Evolutionary conservation across 169 alveolate genomes (phyloP), one percentile per base, ranked within the genome.

Genomic region (Plasmodium gaboni): DNA sequence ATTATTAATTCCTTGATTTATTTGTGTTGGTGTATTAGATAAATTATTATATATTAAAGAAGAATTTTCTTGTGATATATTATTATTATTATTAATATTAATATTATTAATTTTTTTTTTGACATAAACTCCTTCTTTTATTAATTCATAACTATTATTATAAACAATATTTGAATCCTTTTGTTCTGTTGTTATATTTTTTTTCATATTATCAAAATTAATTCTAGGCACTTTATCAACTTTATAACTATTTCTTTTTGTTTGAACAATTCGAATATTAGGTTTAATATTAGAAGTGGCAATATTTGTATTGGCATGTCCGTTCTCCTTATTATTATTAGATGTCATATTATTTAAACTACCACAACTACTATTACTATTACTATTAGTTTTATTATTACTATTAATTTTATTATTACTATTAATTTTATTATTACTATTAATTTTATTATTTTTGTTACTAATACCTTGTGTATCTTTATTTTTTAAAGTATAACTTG

Each of bases 181-280:
- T 19, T 53, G 28, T 24, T 19, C n/a, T 1, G 42, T 13, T 5
- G 13, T 72, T 17, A 53, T 32, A 17, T 60, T 26, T 22, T 24
- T 48, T 15, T 59, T 73, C 26, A 4, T 57, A 51, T 59, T 38
- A 12, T 73, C 73, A 10, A 38, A 32, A 10, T 26, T 26, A 17
- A 73, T n/a, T 51, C 44, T 73, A 0, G 63, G 71, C 0, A 73
- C 59, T 63, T 42, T 73, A 19, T 73, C 73, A 5, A 73, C 87
- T 15, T 22, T 59, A 63, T 73, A 73, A 12, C 67, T 50, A 60
- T 73, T 73, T 73, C 73, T n/a, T 12, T 63, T 73, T 53, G 24
- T 42, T 26, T 60, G 50, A 17, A 22, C 13, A 17, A 53, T 72
- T 72, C 51, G 22, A 10, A 59, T 51, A 42, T 72, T 72, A 10